A percentile compares a stretch with the other conserved stretches of the same genome.
These are phyloP conservation scores for Spencermartinsiella ligniputridi DNA, from an alignment of 1,139 yeast species.

Conservation along the genomic window DNA sequence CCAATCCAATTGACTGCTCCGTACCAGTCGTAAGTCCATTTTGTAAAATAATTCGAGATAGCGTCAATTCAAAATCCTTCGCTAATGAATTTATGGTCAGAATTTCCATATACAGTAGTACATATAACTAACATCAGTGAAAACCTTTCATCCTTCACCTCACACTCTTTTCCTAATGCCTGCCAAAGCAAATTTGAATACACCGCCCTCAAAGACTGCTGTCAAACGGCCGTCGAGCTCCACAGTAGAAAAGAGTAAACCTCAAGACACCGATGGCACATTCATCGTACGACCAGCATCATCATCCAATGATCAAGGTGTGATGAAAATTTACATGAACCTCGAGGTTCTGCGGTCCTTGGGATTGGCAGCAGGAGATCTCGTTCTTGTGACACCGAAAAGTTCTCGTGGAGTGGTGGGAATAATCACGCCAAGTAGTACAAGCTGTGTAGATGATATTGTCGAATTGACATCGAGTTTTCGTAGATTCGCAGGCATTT, in stretches of 20 bases:
- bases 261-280: not conserved
- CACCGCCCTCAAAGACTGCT: slow-evolving; percentile 16
- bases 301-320: slow-evolving; percentile 30
- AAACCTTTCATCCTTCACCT: slow-evolving; percentile 1
- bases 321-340: slow-evolving; percentile 45
- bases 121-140: no score
- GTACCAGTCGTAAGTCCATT: no score
- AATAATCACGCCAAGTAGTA: slow-evolving; percentile 24
- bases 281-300: slow-evolving; percentile 55
- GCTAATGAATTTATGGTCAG: no score
- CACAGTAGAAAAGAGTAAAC: slow-evolving; percentile 5
- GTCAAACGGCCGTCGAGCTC: slow-evolving; percentile 10
- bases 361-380: slow-evolving; percentile 51
- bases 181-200: slow-evolving; percentile 14
- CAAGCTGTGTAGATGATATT: slow-evolving; percentile 30
- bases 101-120: no score
- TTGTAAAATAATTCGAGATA: no score
- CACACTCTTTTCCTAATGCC: slow-evolving; percentile 8
- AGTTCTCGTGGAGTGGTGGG: slow-evolving; percentile 33
- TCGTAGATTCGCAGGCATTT: slow-evolving; percentile 51
- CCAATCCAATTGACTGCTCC: no score
- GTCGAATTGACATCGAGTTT: slow-evolving; percentile 47
- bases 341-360: slow-evolving; percentile 49
- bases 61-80: no score
- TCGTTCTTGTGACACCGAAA: slow-evolving; percentile 48